These are phyloP conservation scores for Yamadazyma sp. DNA, from an alignment of 1,139 yeast genomes.

Conservation along the genomic window DNA sequence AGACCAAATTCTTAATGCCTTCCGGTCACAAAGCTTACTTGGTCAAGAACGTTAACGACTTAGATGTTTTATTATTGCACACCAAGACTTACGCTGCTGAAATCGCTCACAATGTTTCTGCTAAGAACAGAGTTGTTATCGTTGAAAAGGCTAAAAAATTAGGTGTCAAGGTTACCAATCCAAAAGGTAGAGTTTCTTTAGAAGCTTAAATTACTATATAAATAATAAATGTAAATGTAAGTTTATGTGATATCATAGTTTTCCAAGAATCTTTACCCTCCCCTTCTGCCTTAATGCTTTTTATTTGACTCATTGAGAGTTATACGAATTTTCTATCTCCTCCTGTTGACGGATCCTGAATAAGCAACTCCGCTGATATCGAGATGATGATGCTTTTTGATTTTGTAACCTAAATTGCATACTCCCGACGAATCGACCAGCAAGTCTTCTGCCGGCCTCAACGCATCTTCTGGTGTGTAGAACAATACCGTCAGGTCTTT, in stretches of 20 bases:
- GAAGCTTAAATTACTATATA: slow-evolving; percentile 69
- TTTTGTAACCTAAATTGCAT: slow-evolving; percentile 46
- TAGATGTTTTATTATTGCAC: slow-evolving; percentile 95
- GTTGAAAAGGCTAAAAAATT: slow-evolving; percentile 97
- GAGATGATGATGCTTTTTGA: slow-evolving; percentile 46
- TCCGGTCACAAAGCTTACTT: slow-evolving; percentile 98
- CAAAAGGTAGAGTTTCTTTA: slow-evolving; percentile 97
- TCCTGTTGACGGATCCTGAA: slow-evolving; percentile 25
- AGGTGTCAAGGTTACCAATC: slow-evolving; percentile 99
- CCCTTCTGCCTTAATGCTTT: too few relatives aligned
- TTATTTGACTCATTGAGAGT: too few relatives aligned
- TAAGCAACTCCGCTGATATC: slow-evolving; percentile 38
- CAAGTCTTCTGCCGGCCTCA: slow-evolving; percentile 17
- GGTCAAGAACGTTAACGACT: slow-evolving; percentile 89
- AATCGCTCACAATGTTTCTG: slow-evolving; percentile 97
- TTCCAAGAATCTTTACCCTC: too few relatives aligned
- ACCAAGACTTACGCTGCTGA: slow-evolving; percentile 99
- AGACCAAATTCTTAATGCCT: slow-evolving; percentile 93
- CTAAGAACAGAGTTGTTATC: slow-evolving; percentile 97
- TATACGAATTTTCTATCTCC: too few relatives aligned
- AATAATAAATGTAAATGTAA: slow-evolving; percentile 15
- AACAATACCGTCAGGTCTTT: neutral
- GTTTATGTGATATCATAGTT: slow-evolving; percentile 6
- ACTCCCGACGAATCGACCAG: slow-evolving; percentile 32
- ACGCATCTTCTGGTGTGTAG: slow-evolving; percentile 11